Evolutionary conservation across 495 filamentous ascomycete genomes (phyloP).

Genomic region (Parachaetomium inaequale): DNA sequence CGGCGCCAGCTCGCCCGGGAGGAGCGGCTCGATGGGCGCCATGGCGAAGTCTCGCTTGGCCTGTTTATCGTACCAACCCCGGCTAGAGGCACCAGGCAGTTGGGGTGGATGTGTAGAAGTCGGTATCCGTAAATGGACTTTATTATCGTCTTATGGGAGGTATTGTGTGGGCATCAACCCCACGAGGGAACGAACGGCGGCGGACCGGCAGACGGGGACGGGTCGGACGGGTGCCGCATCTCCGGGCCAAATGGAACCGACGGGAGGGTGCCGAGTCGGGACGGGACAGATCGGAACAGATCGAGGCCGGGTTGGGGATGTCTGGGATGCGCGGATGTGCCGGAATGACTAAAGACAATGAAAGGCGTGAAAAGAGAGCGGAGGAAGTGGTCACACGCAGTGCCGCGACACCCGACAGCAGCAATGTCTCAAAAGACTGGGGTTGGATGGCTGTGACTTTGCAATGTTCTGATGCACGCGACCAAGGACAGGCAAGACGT

Average conservation of each 20-base stretch:
- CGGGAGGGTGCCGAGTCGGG: not conserved
- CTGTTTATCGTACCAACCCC: not conserved
- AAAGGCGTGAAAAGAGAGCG: not conserved
- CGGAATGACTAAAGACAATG: not conserved
- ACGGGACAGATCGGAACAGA: not conserved
- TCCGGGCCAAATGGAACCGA: not conserved
- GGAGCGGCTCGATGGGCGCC: slow-evolving; percentile 32
- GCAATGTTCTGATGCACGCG: not conserved
- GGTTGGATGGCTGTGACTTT: not conserved
- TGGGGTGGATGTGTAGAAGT: not conserved
- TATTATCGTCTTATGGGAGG: not conserved
- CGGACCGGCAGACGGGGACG: not conserved
- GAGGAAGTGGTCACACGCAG: not conserved
- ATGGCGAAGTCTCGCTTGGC: slow-evolving; percentile 7
- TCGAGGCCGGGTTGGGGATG: not conserved
- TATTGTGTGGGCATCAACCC: slow-evolving; percentile 2
- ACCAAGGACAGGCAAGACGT: not conserved
- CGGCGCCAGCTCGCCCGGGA: slow-evolving; percentile 30
- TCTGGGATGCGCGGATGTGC: not conserved
- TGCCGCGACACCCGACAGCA: not conserved
- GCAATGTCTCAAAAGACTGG: not conserved
- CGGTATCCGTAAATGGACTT: not conserved
- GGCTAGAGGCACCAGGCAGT: not conserved
- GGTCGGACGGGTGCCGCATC: slow-evolving; percentile 3
- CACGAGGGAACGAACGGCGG: slow-evolving; percentile 6